These are phyloP conservation scores for Schizothecium vesticola DNA, from an alignment of 495 filamentous ascomycete species.

Conservation along the genomic window DNA sequence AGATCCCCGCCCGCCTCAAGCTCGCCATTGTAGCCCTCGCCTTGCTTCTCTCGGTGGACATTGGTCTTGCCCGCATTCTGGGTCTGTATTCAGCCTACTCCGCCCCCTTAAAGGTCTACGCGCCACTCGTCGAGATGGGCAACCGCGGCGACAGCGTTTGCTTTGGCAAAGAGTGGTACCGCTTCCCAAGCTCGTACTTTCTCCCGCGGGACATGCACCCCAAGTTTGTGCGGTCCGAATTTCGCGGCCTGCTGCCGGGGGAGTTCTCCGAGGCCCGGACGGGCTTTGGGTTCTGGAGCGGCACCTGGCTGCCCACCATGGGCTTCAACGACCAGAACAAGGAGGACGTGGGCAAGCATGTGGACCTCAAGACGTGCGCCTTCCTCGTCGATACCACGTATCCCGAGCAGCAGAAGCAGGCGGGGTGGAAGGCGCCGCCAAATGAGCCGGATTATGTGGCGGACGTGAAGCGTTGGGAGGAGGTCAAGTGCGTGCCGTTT, in stretches of 20 bases:
- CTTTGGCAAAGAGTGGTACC: slow-evolving; percentile 97
- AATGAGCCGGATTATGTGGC: slow-evolving; percentile 72
- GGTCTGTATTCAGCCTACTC: slow-evolving; percentile 81
- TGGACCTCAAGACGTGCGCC: slow-evolving; percentile 64
- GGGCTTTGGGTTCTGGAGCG: slow-evolving; percentile 60
- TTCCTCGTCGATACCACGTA: slow-evolving; percentile 89
- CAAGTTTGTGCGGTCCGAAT: slow-evolving; percentile 86
- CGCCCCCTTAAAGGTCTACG: slow-evolving; percentile 75
- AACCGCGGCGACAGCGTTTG: slow-evolving; percentile 67
- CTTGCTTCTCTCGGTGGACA: slow-evolving; percentile 53
- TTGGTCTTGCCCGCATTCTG: slow-evolving; percentile 66
- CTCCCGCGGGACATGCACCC: slow-evolving; percentile 72
- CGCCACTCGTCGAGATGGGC: slow-evolving; percentile 44
- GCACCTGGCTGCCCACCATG: slow-evolving; percentile 69
- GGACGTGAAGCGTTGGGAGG: slow-evolving; percentile 67
- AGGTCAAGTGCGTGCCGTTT: slow-evolving; percentile 66
- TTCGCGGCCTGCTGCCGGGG: slow-evolving; percentile 83
- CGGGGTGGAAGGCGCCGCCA: slow-evolving; percentile 29
- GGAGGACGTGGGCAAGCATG: slow-evolving; percentile 85
- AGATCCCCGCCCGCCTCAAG: slow-evolving; percentile 66
- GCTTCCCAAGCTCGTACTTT: slow-evolving; percentile 91
- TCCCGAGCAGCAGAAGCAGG: slow-evolving; percentile 46
- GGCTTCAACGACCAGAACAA: slow-evolving; percentile 93
- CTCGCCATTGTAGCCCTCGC: slow-evolving; percentile 50
- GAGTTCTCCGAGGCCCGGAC: slow-evolving; percentile 70